Conservation (phyloP, 306 rosid species). For the Luffa aegyptiaca region DNA sequence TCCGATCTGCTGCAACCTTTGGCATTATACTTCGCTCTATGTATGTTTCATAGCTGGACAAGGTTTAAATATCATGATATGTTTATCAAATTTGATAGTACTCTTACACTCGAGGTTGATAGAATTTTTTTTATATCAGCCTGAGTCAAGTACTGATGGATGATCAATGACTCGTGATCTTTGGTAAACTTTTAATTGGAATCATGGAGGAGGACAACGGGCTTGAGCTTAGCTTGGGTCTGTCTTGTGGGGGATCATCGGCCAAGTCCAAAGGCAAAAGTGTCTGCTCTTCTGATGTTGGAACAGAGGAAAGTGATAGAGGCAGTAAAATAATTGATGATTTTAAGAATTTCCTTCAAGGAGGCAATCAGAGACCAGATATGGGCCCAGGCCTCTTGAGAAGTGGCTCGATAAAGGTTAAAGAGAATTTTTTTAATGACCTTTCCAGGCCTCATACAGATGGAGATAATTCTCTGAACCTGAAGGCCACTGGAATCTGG, state of each 20-base stretch:
- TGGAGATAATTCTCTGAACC: conserved; percentile 38
- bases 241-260: conserved; percentile 78
- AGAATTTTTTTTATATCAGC: background rate
- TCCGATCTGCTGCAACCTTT: background rate
- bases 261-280: conserved; percentile 58
- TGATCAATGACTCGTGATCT: background rate
- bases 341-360: conserved; percentile 63
- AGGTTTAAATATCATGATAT: background rate
- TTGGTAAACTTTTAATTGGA: background rate
- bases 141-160: background rate
- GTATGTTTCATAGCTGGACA: background rate
- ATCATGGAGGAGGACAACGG: conserved; percentile 84
- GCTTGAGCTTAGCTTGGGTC: conserved; percentile 94
- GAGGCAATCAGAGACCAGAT: conserved; percentile 57
- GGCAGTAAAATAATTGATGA: conserved; percentile 68
- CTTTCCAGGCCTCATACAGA: conserved; percentile 58
- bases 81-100: background rate
- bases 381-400: conserved; percentile 33
- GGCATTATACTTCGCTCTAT: background rate
- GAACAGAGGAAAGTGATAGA: conserved; percentile 56
- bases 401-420: conserved; percentile 43
- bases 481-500: conserved; percentile 62
- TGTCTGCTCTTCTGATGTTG: conserved; percentile 50
- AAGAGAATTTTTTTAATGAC: conserved; percentile 75
- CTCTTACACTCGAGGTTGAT: background rate